Conservation (phyloP, 257 asterid species). For the Fraxinus excelsior region DNA sequence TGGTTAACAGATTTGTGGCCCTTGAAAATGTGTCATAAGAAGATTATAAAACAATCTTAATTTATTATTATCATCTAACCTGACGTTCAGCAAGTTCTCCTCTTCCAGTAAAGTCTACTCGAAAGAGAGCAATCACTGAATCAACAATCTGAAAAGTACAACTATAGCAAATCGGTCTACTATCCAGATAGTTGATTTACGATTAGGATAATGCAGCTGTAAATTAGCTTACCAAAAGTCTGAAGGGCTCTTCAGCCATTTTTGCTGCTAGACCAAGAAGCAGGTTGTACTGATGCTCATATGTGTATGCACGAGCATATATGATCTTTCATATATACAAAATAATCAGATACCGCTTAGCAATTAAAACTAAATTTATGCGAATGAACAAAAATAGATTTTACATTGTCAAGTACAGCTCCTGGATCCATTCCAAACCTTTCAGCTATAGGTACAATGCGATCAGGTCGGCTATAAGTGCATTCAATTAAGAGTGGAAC, state of each 20-base stretch:
- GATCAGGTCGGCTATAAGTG: constrained; percentile 87
- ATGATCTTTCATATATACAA: constrained; percentile 57
- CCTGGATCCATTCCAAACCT: constrained; percentile 99
- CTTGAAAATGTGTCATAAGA: constrained; percentile 15
- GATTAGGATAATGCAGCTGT: constrained; percentile 3
- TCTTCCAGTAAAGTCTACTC: constrained; percentile 94
- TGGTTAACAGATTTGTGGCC: constrained; percentile 10
- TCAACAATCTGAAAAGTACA: constrained; percentile 75
- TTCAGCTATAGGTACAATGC: constrained; percentile 95
- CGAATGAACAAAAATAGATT: constrained; percentile 21
- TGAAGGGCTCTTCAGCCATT: constrained; percentile 99
- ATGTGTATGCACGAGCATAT: constrained; percentile 98
- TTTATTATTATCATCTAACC: constrained; percentile 37
- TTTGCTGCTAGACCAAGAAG: constrained; percentile 97
- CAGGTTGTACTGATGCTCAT: constrained; percentile 96
- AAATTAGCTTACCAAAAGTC: constrained; percentile 72
- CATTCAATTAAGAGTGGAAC: constrained; percentile 39
- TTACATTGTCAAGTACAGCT: constrained; percentile 96
- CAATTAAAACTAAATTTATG: constrained; percentile 1
- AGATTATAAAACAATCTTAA: constrained; percentile 1
- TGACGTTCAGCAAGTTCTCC: constrained; percentile 99
- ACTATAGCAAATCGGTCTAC: constrained; percentile 23
- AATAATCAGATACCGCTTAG: constrained; percentile 21
- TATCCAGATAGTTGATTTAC: constrained; percentile 13
- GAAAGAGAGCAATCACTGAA: constrained; percentile 91